These are phyloP conservation scores for Mycosarcoma maydis DNA, from an alignment of 1,284 basidiomycete genomes.

Conservation along the genomic window DNA sequence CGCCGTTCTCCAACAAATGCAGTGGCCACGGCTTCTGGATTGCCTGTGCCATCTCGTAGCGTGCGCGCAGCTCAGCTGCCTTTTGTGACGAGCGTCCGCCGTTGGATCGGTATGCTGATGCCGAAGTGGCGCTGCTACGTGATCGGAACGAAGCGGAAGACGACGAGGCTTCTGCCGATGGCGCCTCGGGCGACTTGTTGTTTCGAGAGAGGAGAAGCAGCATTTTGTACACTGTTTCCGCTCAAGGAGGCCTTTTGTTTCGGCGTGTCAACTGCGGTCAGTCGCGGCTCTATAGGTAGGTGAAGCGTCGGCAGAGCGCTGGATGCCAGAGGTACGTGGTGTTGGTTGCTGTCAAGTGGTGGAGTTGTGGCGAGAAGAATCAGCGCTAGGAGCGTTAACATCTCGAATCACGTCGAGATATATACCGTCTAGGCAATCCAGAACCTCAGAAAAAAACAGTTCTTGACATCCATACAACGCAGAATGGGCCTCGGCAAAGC, in stretches of 20 bases:
- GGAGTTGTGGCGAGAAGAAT: background rate
- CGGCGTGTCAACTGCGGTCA: too few species aligned
- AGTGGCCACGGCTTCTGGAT: slow-evolving; percentile 47
- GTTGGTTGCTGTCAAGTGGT: background rate
- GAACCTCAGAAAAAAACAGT: too few species aligned
- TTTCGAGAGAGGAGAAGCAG: slow-evolving; percentile 25
- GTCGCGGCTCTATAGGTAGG: too few species aligned
- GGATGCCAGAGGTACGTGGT: background rate
- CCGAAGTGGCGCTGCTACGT: slow-evolving; percentile 10
- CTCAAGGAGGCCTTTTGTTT: too few species aligned
- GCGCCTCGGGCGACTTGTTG: slow-evolving; percentile 14
- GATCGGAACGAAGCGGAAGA: slow-evolving; percentile 20
- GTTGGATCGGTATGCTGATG: slow-evolving; percentile 5
- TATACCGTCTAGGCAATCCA: slow-evolving; percentile 1
- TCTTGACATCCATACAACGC: background rate
- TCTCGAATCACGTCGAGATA: background rate
- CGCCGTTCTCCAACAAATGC: slow-evolving; percentile 42
- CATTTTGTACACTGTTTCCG: too few species aligned
- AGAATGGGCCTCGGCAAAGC: slow-evolving; percentile 1
- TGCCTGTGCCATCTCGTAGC: slow-evolving; percentile 49
- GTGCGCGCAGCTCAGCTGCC: slow-evolving; percentile 27
- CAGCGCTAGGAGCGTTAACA: too few species aligned
- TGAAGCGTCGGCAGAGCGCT: background rate
- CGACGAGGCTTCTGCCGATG: background rate
- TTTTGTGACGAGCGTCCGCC: slow-evolving; percentile 10